A percentile compares a stretch with the other conserved stretches of the same genome.
Evolutionary conservation across 1,284 basidiomycete species (phyloP).

Genomic region (Inonotus hispidus): DNA sequence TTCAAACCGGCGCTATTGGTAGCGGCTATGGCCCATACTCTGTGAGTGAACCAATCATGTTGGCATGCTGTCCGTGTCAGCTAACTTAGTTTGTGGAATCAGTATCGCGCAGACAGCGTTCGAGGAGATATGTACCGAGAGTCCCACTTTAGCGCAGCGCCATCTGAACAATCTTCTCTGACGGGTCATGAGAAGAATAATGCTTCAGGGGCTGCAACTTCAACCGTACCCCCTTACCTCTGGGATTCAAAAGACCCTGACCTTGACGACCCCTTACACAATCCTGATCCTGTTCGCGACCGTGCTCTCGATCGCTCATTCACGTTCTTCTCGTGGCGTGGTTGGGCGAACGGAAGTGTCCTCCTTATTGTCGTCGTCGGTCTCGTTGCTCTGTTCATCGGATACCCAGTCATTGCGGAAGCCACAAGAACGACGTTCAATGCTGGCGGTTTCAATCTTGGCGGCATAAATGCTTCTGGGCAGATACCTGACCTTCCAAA

Average conservation of each 20-base stretch:
- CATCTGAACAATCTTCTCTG: slow-evolving; percentile 49
- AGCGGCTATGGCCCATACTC: slow-evolving; percentile 76
- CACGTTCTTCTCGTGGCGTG: slow-evolving; percentile 61
- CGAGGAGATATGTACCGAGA: slow-evolving; percentile 39
- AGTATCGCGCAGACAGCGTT: slow-evolving; percentile 55
- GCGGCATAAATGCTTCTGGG: slow-evolving; percentile 68
- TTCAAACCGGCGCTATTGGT: slow-evolving; percentile 69
- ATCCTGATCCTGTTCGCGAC: slow-evolving; percentile 64
- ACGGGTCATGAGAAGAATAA: slow-evolving; percentile 36
- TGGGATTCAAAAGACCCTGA: slow-evolving; percentile 74
- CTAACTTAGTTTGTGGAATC: neutral
- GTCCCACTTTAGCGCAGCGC: slow-evolving; percentile 55
- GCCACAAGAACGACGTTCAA: slow-evolving; percentile 30
- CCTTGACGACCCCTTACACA: slow-evolving; percentile 71
- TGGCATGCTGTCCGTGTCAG: slow-evolving; percentile 3
- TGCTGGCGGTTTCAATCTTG: slow-evolving; percentile 63
- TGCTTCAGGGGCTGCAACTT: slow-evolving; percentile 23
- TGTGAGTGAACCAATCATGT: slow-evolving; percentile 38
- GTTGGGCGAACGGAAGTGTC: slow-evolving; percentile 65
- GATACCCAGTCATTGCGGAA: slow-evolving; percentile 72
- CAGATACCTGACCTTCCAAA: slow-evolving; percentile 61
- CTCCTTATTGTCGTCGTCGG: slow-evolving; percentile 55
- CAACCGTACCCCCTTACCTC: slow-evolving; percentile 55
- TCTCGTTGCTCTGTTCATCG: slow-evolving; percentile 65
- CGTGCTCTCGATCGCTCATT: slow-evolving; percentile 51